These are phyloP conservation scores for Zygoascus bituminiphila DNA, from an alignment of 805 yeast genomes.

Conservation along the genomic window DNA sequence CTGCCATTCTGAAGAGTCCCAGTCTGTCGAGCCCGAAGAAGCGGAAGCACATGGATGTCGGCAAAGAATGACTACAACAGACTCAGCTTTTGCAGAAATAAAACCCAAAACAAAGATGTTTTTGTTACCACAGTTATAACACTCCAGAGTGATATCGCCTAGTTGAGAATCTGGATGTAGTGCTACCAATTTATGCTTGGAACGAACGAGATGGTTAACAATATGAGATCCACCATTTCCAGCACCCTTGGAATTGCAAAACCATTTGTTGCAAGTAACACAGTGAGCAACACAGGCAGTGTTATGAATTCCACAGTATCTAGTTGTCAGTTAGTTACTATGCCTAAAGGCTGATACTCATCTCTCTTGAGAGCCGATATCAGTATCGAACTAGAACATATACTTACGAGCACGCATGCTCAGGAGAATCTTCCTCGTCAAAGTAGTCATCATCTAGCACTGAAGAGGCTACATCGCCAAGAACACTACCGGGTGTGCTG, in stretches of 20 bases:
- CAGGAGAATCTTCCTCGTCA: slow-evolving; percentile 26
- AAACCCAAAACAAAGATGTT: slow-evolving; percentile 79
- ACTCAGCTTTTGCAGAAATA: slow-evolving; percentile 78
- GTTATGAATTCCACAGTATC: slow-evolving; percentile 66
- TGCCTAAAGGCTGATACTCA: not conserved
- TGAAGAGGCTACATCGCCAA: not conserved
- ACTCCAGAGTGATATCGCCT: slow-evolving; percentile 82
- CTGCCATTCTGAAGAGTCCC: slow-evolving; percentile 89
- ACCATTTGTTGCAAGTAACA: slow-evolving; percentile 74
- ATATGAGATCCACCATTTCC: slow-evolving; percentile 68
- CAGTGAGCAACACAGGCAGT: slow-evolving; percentile 67
- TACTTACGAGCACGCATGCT: slow-evolving; percentile 38
- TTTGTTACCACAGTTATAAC: slow-evolving; percentile 80
- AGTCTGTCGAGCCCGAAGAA: slow-evolving; percentile 57
- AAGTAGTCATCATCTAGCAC: slow-evolving; percentile 13
- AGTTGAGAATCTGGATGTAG: slow-evolving; percentile 73
- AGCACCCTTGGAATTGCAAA: slow-evolving; percentile 72
- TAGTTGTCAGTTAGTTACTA: slow-evolving; percentile 5
- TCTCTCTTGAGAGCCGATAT: not conserved
- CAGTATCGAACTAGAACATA: no score
- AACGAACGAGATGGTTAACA: slow-evolving; percentile 72
- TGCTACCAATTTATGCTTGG: slow-evolving; percentile 66
- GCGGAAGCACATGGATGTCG: slow-evolving; percentile 63
- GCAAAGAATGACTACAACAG: slow-evolving; percentile 80
- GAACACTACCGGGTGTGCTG: not conserved